Base-by-base conservation (phyloP, 2,329 filamentous ascomycete species). In the Fusarium sp. region DNA sequence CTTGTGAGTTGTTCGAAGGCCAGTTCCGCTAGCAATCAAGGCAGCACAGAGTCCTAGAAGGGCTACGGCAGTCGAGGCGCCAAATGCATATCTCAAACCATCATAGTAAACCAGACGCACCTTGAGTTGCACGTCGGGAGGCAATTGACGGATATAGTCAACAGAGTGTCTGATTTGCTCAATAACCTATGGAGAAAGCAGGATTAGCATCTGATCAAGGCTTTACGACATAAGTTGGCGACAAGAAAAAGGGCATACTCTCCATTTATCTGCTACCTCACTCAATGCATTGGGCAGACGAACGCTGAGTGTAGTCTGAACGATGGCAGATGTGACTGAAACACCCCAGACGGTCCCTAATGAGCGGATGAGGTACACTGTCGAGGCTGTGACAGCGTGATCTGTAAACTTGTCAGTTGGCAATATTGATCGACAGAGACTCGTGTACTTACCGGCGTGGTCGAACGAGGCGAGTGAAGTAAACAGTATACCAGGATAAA, bases 281-380 rank as follows among this genome's bases (percentile, higher is more conserved):
- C 82, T 84, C 79, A 92, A 81, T 73, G 85, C 89, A 69, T 83
- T 81, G 10, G 87, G 86, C 32, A 92, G 83, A 69, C 85, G 84
- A 74, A 85, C 81, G 74, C 84, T 88, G 72, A 92, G 84, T 63
- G 87, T 88, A 64, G 89, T 92, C 80, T 92, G 90, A 39, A 91
- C 84, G 50, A 92, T 89, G 12, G 90, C 86, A 14, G 90, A 90
- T 1, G 89, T 89, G 41, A 90, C 83, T 2, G 90, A 90, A 4
- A 92, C 90, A 15, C 90, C 90, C 86, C 89, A 92, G 22, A 92
- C 90, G 0, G 87, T 88, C 5, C 90, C 90, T 7, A 92, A 81
- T 1, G 89, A 91, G 32, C 90, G 87, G 48, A 92, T 86, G 26
- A 92, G 84, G 77, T 92, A 92, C 12, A 91, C 87, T 0, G 88